Percentiles rank a stretch among this genome's conserved stretches.
Evolutionary conservation across 148 eudicot species (phyloP).

Genomic region (Cornus florida): DNA sequence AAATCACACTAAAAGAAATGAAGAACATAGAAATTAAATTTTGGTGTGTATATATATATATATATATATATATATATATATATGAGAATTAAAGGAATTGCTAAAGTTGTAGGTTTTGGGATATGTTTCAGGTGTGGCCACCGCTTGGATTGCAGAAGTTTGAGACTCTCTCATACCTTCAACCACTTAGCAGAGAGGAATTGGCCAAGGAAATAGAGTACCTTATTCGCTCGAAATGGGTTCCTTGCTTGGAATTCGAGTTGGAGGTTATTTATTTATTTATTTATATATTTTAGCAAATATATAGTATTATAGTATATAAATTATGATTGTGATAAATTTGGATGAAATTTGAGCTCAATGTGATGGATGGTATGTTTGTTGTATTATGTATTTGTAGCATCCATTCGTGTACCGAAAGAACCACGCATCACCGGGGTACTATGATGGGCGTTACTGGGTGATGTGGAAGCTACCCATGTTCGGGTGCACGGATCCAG

Average conservation of each 20-base stretch:
- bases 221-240: conserved; percentile 57
- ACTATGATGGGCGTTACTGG: conserved; percentile 91
- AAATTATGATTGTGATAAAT: too few relatives aligned
- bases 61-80: too few relatives aligned
- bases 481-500: conserved; percentile 66
- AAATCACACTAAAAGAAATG: too few relatives aligned
- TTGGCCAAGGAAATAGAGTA: conserved; percentile 52
- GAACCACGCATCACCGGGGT: conserved; percentile 61
- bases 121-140: conserved; percentile 60
- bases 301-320: too few relatives aligned
- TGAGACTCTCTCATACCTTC: conserved; percentile 82
- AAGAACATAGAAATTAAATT: too few relatives aligned
- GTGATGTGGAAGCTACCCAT: conserved; percentile 94
- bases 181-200: conserved; percentile 23
- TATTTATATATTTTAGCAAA: too few relatives aligned
- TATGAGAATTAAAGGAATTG: neutral
- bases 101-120: neutral
- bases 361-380: too few relatives aligned
- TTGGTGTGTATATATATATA: neutral
- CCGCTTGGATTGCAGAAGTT: conserved; percentile 50
- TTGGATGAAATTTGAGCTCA: too few relatives aligned
- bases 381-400: conserved; percentile 17
- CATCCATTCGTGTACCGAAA: conserved; percentile 57
- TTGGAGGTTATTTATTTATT: conserved; percentile 19
- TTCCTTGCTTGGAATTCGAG: conserved; percentile 78